Conservation (phyloP, 2,329 filamentous ascomycete genomes). For the Metarhizium anisopliae region DNA sequence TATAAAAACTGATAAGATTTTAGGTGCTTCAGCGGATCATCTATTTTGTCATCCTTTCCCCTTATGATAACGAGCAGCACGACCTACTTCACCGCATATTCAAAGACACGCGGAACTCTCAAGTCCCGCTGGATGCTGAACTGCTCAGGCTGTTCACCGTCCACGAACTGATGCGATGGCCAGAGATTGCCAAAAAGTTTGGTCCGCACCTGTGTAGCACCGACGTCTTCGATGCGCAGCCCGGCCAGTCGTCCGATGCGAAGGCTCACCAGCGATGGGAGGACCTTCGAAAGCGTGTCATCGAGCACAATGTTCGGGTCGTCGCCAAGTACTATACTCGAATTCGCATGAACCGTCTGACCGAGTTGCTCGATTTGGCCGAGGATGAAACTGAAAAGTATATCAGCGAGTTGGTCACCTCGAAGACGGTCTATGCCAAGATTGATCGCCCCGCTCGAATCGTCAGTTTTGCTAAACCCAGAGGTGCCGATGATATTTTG, state of each 20-base stretch:
- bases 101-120: conserved; percentile 70
- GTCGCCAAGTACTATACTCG: conserved; percentile 98
- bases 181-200: conserved; percentile 80
- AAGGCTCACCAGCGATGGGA: conserved; percentile 85
- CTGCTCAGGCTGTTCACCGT: conserved; percentile 92
- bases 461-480: conserved; percentile 89
- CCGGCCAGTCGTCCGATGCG: conserved; percentile 59
- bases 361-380: conserved; percentile 80
- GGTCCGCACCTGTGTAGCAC: conserved; percentile 80
- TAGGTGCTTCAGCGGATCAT: conserved; percentile 89
- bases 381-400: conserved; percentile 99
- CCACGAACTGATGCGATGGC: conserved; percentile 97
- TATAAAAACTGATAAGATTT: conserved; percentile 9
- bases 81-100: conserved; percentile 92
- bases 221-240: conserved; percentile 73
- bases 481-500: conserved; percentile 89
- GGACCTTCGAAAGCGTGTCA: conserved; percentile 93
- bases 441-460: conserved; percentile 90
- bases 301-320: conserved; percentile 97
- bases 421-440: conserved; percentile 96
- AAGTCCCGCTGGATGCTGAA: conserved; percentile 71
- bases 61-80: conserved; percentile 97
- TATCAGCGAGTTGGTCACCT: conserved; percentile 92
- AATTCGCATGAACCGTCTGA: conserved; percentile 85
- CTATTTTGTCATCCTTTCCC: conserved; percentile 93